phyloP scores from a whole-genome alignment of 73 alveolate genomes.

The Halteria grandinella region DNA sequence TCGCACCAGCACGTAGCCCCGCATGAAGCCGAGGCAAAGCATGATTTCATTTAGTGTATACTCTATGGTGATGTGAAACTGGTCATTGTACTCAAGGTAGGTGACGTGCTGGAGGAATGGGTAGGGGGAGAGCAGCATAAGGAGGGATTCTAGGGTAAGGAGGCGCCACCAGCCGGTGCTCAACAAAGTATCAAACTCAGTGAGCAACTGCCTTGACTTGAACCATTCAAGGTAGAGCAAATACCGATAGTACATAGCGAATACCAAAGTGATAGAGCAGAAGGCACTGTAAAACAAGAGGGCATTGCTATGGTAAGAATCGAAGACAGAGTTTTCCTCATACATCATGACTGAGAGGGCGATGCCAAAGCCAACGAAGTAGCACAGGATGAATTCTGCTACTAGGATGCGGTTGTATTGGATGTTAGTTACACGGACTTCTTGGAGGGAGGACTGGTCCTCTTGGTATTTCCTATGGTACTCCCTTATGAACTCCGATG shows the following conservation, averaged over 20 bases:
- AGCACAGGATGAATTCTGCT: constrained; percentile 24
- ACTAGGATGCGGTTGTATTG: constrained; percentile 1
- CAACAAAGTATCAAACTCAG: constrained; percentile 51
- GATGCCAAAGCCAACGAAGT: constrained; percentile 19
- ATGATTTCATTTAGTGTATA: constrained; percentile 49
- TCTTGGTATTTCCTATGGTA: too few species aligned
- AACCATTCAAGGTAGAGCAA: background rate
- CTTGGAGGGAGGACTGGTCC: too few species aligned
- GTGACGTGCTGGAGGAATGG: constrained; percentile 43
- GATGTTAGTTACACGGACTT: constrained; percentile 1
- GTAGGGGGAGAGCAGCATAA: constrained; percentile 38
- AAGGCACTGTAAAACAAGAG: background rate
- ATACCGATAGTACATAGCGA: constrained; percentile 33
- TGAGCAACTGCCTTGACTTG: background rate
- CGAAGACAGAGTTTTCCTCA: background rate
- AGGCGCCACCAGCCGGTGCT: constrained; percentile 55
- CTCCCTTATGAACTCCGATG: too few species aligned
- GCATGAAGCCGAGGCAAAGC: constrained; percentile 22
- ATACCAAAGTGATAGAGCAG: constrained; percentile 4
- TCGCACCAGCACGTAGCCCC: constrained; percentile 34
- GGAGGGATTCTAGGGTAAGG: constrained; percentile 25
- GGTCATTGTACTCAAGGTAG: constrained; percentile 40
- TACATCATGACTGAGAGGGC: constrained; percentile 1
- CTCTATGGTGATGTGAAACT: constrained; percentile 15
- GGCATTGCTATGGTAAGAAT: background rate